Evolutionary conservation across 495 filamentous ascomycete species (phyloP).

Genomic region (Trichoderma asperelloides): DNA sequence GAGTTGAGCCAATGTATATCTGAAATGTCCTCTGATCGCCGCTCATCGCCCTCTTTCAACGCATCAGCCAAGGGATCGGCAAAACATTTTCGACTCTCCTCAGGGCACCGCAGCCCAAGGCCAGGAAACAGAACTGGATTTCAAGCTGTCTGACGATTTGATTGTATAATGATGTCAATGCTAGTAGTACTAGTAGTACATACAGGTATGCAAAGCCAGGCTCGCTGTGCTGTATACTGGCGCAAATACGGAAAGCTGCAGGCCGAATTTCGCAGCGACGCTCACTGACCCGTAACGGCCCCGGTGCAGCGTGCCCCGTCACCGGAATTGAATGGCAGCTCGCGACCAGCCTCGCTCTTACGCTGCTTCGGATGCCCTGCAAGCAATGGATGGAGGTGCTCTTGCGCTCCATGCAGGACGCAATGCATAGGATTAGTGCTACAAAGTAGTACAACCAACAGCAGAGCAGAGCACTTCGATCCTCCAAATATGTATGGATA

Average conservation of each 20-base stretch:
- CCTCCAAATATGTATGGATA: background rate
- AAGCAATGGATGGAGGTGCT: background rate
- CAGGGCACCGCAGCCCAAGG: background rate
- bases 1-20: background rate
- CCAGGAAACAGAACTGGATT: background rate
- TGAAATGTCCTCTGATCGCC: background rate
- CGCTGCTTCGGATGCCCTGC: background rate
- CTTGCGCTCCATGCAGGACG: background rate
- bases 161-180: too few relatives aligned
- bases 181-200: too few relatives aligned
- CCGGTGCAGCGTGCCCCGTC: background rate
- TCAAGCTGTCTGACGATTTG: background rate
- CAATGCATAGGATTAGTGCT: background rate
- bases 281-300: background rate
- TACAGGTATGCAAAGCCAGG: too few relatives aligned
- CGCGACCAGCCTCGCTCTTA: background rate
- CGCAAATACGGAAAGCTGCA: background rate
- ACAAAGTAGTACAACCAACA: background rate
- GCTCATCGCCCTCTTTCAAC: background rate
- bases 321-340: background rate
- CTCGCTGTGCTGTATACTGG: too few relatives aligned
- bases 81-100: background rate
- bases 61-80: background rate
- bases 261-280: background rate
- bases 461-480: too few relatives aligned